Percentiles rank a stretch among this genome's conserved stretches.
Conservation (phyloP, 495 filamentous ascomycete genomes). For the Cladorrhinum samala region DNA sequence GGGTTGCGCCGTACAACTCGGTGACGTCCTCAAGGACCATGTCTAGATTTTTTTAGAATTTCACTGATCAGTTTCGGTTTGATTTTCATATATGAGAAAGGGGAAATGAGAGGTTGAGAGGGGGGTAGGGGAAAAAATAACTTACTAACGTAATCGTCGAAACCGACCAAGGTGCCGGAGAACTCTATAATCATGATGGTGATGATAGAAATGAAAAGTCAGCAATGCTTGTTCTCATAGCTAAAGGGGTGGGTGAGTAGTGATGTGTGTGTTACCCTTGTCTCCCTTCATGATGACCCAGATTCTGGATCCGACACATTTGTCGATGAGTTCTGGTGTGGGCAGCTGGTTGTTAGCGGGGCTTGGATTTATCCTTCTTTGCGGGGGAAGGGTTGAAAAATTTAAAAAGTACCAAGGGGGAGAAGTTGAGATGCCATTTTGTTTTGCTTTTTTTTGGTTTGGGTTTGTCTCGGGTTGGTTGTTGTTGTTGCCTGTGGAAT, state of each 20-base stretch:
- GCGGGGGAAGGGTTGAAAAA: too few species aligned
- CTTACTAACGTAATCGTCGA: constrained; percentile 99
- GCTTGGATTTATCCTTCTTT: too few species aligned
- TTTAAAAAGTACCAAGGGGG: constrained; percentile 72
- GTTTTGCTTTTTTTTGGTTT: constrained; percentile 6
- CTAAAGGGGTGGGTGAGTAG: not conserved
- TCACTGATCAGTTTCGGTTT: constrained; percentile 6
- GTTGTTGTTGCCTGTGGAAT: not conserved
- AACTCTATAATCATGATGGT: constrained; percentile 59
- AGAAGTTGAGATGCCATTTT: constrained; percentile 75
- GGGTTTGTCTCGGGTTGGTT: not conserved
- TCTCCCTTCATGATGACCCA: constrained; percentile 99
- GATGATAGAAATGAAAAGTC: constrained; percentile 7
- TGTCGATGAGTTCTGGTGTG: constrained; percentile 87
- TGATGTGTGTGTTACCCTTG: constrained; percentile 57
- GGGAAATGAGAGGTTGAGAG: not conserved
- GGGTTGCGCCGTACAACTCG: constrained; percentile 66
- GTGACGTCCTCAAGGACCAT: constrained; percentile 98
- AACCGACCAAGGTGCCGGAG: constrained; percentile 84
- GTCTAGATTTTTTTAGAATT: constrained; percentile 41
- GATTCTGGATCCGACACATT: constrained; percentile 94
- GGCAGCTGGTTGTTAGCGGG: too few species aligned
- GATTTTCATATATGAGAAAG: not conserved
- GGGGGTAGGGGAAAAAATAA: constrained; percentile 22
- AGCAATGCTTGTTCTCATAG: too few species aligned